Evolutionary conservation across 257 asterid species (phyloP).

Genomic region (Gentiana dahurica): DNA sequence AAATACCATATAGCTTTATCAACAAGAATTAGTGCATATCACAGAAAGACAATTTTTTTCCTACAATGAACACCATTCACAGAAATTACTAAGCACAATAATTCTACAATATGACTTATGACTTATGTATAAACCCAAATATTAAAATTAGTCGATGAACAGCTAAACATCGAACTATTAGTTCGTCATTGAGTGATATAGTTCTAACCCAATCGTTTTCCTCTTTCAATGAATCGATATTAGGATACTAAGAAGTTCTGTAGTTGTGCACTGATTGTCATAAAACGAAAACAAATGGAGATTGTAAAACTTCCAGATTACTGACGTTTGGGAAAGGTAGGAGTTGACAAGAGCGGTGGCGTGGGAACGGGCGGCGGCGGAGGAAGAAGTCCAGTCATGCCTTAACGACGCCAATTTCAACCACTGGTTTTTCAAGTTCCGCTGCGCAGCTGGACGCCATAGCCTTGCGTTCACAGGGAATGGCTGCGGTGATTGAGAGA

Average conservation of each 20-base stretch:
- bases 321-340: slow-evolving; percentile 58
- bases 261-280: no score
- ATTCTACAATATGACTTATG: no score
- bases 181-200: no score
- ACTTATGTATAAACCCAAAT: no score
- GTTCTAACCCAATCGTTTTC: background rate
- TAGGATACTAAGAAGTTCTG: background rate
- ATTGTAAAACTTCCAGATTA: background rate
- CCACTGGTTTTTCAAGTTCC: slow-evolving; percentile 85
- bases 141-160: no score
- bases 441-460: slow-evolving; percentile 85
- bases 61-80: no score
- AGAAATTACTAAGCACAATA: no score
- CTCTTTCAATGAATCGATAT: background rate
- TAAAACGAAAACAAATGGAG: no score
- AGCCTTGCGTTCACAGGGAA: slow-evolving; percentile 33
- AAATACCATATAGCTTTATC: no score
- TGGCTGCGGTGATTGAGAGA: slow-evolving; percentile 8
- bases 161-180: no score
- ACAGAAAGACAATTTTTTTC: no score
- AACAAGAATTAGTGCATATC: background rate
- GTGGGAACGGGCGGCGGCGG: slow-evolving; percentile 54
- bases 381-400: slow-evolving; percentile 55
- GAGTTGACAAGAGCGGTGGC: slow-evolving; percentile 69
- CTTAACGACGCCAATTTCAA: slow-evolving; percentile 49